Base-by-base conservation (phyloP, 345 rosid genomes). In the Populus pruinosa region DNA sequence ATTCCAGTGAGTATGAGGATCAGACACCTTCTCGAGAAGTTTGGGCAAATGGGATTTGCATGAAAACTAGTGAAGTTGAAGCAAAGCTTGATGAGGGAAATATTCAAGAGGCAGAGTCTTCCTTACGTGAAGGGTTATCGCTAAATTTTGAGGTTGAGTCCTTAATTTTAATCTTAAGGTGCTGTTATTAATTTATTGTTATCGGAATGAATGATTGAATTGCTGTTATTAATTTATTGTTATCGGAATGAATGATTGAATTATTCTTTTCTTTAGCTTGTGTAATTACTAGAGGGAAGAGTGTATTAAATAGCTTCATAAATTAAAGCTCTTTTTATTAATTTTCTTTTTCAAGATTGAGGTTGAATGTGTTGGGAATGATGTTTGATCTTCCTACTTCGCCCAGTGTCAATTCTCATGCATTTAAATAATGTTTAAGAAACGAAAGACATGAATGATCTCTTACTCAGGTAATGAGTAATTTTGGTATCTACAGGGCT, bases 101-200 rank as follows among this genome's bases (percentile, higher is more conserved):
- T 68, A 93, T 95, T 80, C 87, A 91, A 72, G 97, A 93, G 78
- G 99, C 99, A 13, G 99, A 95, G 83, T 91, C 94, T 77, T 95
- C 96, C 62, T 80, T 95, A 31, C 89, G 98, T 62, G 98, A 93
- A 85, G 96, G 99, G 56, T 85, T 92, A 69, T 89, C 93, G 0
- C 94, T 95, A 78, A 95, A 90, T 82, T 91, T 84, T 33, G 99
- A 93, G 94, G 99, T 91, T 61, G 63, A 27, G 5, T 41, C 66
- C 41, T 35, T 71, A 7, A 17, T 5, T 62, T 31, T 36, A 5
- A 13, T 62, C 21, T 59, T 43, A 25, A 10, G 31, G 16, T 63
- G 44, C 43, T 47, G 3, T 59, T 63, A 33, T 31, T 69, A 27
- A 27, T 29, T 23, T 69, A 71, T 44, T 38, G 39, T 27, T 69